Percentiles rank a stretch among this genome's conserved stretches.
Evolutionary conservation across 768 basidiomycete species (phyloP).

Genomic region (Mycena pura): DNA sequence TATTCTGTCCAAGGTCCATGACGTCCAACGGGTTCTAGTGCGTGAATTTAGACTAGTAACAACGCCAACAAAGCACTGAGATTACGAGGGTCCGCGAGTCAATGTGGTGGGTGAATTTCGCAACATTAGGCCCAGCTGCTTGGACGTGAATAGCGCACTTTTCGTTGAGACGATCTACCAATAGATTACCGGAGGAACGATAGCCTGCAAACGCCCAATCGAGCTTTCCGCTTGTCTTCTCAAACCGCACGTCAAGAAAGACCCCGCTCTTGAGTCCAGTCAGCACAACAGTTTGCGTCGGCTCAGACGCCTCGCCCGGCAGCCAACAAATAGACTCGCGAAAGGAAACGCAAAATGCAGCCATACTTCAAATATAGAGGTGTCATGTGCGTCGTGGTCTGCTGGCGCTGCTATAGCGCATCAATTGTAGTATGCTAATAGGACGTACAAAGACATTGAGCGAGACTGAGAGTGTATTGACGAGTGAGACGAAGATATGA

Average conservation of each 20-base stretch:
- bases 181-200: constrained; percentile 25
- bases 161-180: too few species aligned
- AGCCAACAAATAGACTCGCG: constrained; percentile 43
- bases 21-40: constrained; percentile 26
- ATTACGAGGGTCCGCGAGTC: constrained; percentile 41
- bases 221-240: constrained; percentile 34
- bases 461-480: constrained; percentile 28
- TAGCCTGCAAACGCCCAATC: constrained; percentile 51
- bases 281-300: constrained; percentile 44
- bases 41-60: neutral
- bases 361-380: neutral
- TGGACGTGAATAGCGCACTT: neutral
- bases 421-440: constrained; percentile 23
- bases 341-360: constrained; percentile 16
- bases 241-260: constrained; percentile 45
- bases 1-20: constrained; percentile 36
- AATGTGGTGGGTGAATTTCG: constrained; percentile 39
- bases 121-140: constrained; percentile 22
- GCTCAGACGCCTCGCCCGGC: constrained; percentile 38
- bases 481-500: constrained; percentile 23
- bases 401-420: too few species aligned
- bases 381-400: too few species aligned
- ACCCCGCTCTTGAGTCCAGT: constrained; percentile 36
- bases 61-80: too few species aligned
- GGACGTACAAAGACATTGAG: constrained; percentile 32